Base-by-base conservation (phyloP, 192 early-diverging fungal species). In the Umbelopsis ramanniana region DNA sequence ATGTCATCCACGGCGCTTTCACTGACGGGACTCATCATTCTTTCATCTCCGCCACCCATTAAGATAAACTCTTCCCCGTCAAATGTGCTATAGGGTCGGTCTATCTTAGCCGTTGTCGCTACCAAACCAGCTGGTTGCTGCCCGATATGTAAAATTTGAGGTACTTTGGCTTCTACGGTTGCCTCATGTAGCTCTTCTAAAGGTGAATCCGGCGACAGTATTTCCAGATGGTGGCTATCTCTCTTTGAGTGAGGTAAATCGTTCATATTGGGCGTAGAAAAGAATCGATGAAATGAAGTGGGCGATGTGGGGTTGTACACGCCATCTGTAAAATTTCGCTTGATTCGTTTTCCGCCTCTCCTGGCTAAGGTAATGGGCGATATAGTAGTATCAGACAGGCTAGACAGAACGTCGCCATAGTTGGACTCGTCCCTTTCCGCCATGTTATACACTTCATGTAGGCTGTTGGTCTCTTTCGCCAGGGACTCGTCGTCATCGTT, bases 61-160 rank as follows among this genome's bases (percentile, higher is more conserved):
- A 68, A 21, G n/a, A 68, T 68, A 17, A 68, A 68, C 26, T 68
- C 67, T 68, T 68, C 67, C 3, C 67, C 67, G 45, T 68, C 67
- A 68, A 68, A 68, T 46, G 40, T 68, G 21, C 67, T 68, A 9
- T 68, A 43, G 1, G 67, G 46, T 23, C 67, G 40, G 0, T 47
- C 38, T 21, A 45, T 11, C 67, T 45, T 68, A 7, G 38, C 22
- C 3, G 67, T 68, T 8, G 37, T 45, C 11, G 67, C 67, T 45
- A 68, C 67, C 38, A 68, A 21, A 46, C 67, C 67, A 3, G 43
- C 21, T 10, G 67, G 67, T 38, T 68, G 67, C 26, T 46, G n/a
- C n/a, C 67, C 67, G 7, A 45, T 68, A 46, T 68, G 67, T 15
- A 68, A 17, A n/a, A 68, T 68, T 68, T 68, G 67, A 29, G 67